These are phyloP conservation scores for Ophiocordyceps australis DNA, from an alignment of 2,329 filamentous ascomycete genomes.

Conservation along the genomic window DNA sequence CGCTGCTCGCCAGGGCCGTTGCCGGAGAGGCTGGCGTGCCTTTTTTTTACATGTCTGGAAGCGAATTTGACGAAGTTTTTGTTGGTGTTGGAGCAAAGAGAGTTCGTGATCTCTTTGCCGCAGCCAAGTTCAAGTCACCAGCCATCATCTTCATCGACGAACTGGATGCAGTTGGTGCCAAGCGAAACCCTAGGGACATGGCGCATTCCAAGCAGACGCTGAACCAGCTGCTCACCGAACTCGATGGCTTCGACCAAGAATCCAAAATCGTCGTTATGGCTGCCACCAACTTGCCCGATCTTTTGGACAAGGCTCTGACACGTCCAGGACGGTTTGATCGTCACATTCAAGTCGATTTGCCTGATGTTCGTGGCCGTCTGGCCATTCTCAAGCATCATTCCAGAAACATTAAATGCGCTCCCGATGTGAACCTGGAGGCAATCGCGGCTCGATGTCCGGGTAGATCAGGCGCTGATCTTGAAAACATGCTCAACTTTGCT, in stretches of 20 bases:
- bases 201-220: conserved; percentile 94
- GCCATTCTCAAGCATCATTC: conserved; percentile 89
- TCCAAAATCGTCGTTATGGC: conserved; percentile 90
- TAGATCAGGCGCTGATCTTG: conserved; percentile 86
- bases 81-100: conserved; percentile 94
- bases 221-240: conserved; percentile 89
- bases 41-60: conserved; percentile 99
- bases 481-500: conserved; percentile 93
- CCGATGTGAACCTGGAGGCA: conserved; percentile 66
- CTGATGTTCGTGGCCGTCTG: conserved; percentile 83
- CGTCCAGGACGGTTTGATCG: conserved; percentile 92
- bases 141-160: conserved; percentile 94
- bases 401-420: conserved; percentile 67
- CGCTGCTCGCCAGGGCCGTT: conserved; percentile 82
- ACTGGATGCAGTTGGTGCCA: conserved; percentile 83
- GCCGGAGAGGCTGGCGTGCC: conserved; percentile 94
- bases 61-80: conserved; percentile 96
- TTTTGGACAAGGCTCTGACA: conserved; percentile 86
- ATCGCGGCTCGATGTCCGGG: conserved; percentile 80
- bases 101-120: conserved; percentile 78
- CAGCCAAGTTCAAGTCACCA: conserved; percentile 71
- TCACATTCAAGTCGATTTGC: conserved; percentile 73
- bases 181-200: conserved; percentile 80
- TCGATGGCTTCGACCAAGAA: conserved; percentile 92
- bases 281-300: conserved; percentile 88